These are phyloP conservation scores for Cercis canadensis DNA, from an alignment of 306 rosid genomes.

Conservation along the genomic window DNA sequence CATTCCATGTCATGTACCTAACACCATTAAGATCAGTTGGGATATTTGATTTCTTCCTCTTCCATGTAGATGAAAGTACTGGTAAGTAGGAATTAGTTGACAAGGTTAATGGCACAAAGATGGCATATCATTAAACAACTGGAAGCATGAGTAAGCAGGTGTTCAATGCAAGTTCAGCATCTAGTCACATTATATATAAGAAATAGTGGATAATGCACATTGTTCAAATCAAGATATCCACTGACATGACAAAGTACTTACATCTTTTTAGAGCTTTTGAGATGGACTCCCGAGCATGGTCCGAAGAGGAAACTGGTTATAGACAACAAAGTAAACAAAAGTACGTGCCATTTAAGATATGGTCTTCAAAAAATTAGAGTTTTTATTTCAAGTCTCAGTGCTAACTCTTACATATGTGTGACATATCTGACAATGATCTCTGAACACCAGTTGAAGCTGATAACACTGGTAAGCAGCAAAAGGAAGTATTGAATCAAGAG, in stretches of 20 bases:
- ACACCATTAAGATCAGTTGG: no score
- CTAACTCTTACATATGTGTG: constrained; percentile 53
- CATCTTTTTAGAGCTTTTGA: constrained; percentile 55
- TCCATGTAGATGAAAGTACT: no score
- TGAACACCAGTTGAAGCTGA: constrained; percentile 79
- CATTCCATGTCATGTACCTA: no score
- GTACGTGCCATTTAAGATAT: constrained; percentile 8
- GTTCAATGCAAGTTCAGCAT: no score
- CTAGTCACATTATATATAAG: no score
- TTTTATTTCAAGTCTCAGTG: neutral
- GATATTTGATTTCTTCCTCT: no score
- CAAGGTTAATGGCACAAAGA: no score
- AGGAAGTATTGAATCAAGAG: neutral
- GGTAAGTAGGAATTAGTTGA: no score
- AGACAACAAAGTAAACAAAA: constrained; percentile 39
- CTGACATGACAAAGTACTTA: constrained; percentile 43
- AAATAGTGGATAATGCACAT: neutral
- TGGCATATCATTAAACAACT: no score
- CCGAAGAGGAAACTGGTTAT: constrained; percentile 57
- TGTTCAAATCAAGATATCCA: neutral
- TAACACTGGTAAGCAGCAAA: constrained; percentile 46
- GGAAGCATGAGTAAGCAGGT: no score
- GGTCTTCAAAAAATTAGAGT: neutral
- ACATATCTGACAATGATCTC: constrained; percentile 57
- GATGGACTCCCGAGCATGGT: constrained; percentile 33